Base-by-base conservation (phyloP, 306 rosid species). In the Ammopiptanthus mongolicus region DNA sequence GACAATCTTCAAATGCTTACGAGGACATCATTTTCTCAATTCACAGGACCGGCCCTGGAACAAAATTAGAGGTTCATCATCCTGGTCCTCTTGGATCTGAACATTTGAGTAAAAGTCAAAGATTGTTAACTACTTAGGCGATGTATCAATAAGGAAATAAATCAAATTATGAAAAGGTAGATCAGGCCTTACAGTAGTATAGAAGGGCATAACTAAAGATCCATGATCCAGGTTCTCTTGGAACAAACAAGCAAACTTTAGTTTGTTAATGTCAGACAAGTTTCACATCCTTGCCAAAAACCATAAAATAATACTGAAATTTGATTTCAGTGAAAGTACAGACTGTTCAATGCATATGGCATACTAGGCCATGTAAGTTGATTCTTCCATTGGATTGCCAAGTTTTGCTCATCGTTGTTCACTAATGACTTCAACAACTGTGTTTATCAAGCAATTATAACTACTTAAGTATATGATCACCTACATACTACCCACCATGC, bases 401-500 rank as follows among this genome's bases (percentile, higher is more conserved):
- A 61, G 52, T 6, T 51, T 44, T 58, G 33, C n/a, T 42, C n/a
- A 61, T 64, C 19, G 52, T 7, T 8, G 39, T 46, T 44, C 68
- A 37, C 34, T 5, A 31, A 42, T 59, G 46, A 46, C 76, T 68
- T 59, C 42, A 60, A 65, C 46, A 60, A 19, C 55, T 13, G 46
- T 46, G 4, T 65, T 21, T 59, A 75, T 58, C 37, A 47, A 39
- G 22, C n/a, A 12, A 68, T 67, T 14, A 56, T 51, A 13, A 67
- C 34, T 55, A 47, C 61, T 50, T 67, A 36, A 31, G 42, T 29
- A 34, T 19, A 47, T 64, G 64, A 37, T 57, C 41, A 77, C 62
- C 29, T 18, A 69, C 19, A 75, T 28, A 8, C 83, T 90, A 91
- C 33, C 98, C 98, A 33, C 97, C 97, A 23, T 95, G 98, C 83